Conservation (phyloP, 441 rosid species). For the Syzygium malaccense region DNA sequence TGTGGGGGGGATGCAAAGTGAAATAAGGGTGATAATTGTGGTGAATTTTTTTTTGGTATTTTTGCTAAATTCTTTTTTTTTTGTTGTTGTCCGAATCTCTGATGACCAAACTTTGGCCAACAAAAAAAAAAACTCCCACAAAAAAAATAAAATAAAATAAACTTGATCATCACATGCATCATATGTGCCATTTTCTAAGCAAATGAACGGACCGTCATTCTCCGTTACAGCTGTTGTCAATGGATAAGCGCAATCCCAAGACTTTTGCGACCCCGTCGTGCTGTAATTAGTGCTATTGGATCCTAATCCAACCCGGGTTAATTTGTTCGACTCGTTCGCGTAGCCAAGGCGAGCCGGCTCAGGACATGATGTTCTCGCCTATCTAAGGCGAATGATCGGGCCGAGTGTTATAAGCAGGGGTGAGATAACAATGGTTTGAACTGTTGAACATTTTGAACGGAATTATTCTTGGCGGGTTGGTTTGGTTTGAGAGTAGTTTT, state of each 20-base stretch:
- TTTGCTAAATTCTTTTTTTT: background rate
- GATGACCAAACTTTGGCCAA: background rate
- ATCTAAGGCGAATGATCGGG: background rate
- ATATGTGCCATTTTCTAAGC: background rate
- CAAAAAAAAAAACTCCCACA: background rate
- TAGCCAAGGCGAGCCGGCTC: background rate
- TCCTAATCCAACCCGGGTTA: background rate
- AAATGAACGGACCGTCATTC: background rate
- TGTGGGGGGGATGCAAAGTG: background rate
- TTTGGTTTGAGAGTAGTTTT: background rate
- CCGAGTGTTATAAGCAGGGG: background rate
- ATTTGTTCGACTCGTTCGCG: background rate
- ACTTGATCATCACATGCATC: background rate
- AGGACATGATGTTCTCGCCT: background rate
- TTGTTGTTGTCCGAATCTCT: background rate
- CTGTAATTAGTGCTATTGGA: background rate
- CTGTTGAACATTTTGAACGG: background rate
- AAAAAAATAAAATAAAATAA: background rate
- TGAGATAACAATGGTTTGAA: background rate
- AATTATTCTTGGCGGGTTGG: background rate
- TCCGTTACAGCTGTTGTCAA: background rate
- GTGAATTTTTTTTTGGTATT: background rate
- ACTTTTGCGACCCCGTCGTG: background rate
- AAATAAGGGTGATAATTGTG: background rate
- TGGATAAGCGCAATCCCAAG: background rate